Evolutionary conservation across 495 filamentous ascomycete genomes (phyloP), one percentile per base, ranked within the genome.

Genomic region (Hypomontagnella submonticulosa): DNA sequence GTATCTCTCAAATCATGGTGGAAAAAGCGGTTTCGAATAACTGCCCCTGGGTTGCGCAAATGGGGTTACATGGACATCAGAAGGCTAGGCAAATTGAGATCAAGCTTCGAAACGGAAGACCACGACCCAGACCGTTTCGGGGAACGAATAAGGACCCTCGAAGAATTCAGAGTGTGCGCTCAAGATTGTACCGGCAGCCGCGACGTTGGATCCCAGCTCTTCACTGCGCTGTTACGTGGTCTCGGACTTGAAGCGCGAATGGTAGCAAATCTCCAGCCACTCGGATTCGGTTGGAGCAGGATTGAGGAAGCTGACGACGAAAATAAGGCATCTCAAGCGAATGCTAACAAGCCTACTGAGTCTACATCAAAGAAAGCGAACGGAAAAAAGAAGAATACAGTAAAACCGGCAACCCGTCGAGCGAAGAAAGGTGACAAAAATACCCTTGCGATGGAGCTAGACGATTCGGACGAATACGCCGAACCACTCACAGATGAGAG

Each of bases 201-300:
- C 46, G 95, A 98, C 73, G 82, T 95, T 13, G 93, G 92, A 4
- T 89, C 90, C 1, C 92, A 97, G 73, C 84, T 99, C 0, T 98
- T 99, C 63, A 95, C 92, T 0, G 91, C 92, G 6, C 76, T 99
- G 18, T 73, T 97, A n/a, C 83, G 96, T 58, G 93, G 88, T 3
- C 69, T 99, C 13, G 90, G 89, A 0, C 78, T 97, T 10, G 92
- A 97, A 60, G 85, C 90, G 15, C 82, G 92, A 38, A 78, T 98
- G 67, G 88, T 97, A 8, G 88, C 88, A 11, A 97, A 85, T 73
- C 75, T 99, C 9, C 95, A 98, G 63, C 89, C 95, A 12, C 73
- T 92, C 0, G 95, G 96, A 1, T 97, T 97, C 74, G 93, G 93
- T 1, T 97, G 92, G 87, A 93, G 88, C 49, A 94, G 93, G 71